Evolutionary conservation across 306 rosid species (phyloP), one percentile per base, ranked within the genome.

Genomic region (Macrotyloma uniflorum): DNA sequence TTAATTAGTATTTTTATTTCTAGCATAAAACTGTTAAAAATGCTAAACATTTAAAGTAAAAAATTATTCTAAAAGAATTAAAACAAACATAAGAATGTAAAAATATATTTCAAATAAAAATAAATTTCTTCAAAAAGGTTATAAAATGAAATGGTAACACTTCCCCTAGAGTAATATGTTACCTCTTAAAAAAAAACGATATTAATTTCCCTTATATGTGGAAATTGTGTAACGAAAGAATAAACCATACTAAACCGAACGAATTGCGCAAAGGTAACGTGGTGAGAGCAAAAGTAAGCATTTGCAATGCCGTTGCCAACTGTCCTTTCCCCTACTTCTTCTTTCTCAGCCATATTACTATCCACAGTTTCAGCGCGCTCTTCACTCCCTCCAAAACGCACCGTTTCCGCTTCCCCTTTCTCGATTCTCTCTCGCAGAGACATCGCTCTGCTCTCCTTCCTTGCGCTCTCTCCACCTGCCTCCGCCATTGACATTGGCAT

Each of bases 401-500:
- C 5, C 67, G 26, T 36, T 5, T 64, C 83, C 35, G 67, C 16
- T 64, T 73, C 70, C 42, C 9, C 49, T 5, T 18, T 43, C 23
- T 33, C 30, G 0, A 32, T 24, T 33, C 20, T 81, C 59, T 80
- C 89, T 32, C 96, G 98, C 83, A 86, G 99, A 81, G 90, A 85
- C 61, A 55, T 87, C 30, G 74, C 89, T 6, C 75, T 83, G 15
- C 82, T 95, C 69, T 80, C 94, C 5, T 69, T 89, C 59, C 26
- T 93, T 81, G 24, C 87, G 38, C 82, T 82, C 20, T 80, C 86
- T 6, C 81, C 91, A 30, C 77, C 86, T 15, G 97, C 90, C 49
- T 82, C 89, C 81, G 83, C 97, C 82, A 30, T 94, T 42, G 98
- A 92, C 76, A 72, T 93, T 26, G 98, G 96, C 88, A 87, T 93